phyloP scores from a whole-genome alignment of 148 eudicot species.

The Cornus controversa region DNA sequence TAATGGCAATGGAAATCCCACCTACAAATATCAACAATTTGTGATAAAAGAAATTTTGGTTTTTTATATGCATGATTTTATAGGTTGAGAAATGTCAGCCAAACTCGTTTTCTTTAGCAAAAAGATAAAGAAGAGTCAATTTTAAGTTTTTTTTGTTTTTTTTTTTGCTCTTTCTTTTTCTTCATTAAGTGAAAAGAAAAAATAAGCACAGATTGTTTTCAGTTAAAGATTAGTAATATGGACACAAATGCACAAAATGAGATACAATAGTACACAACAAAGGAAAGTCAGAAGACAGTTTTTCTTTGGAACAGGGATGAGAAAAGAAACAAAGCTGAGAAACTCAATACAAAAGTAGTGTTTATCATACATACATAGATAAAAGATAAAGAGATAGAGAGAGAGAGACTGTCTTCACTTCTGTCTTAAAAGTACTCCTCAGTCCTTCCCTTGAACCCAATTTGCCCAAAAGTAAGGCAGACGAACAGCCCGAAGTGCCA shows the following conservation, averaged over 20 bases:
- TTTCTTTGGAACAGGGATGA: not conserved
- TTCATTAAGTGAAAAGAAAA: too few relatives aligned
- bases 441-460: conserved; percentile 97
- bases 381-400: not conserved
- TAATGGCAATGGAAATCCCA: too few relatives aligned
- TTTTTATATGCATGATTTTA: too few relatives aligned
- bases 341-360: conserved; percentile 1
- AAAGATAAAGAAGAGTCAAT: too few relatives aligned
- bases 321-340: conserved; percentile 2
- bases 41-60: too few relatives aligned
- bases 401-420: not conserved
- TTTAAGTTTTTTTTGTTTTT: too few relatives aligned
- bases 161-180: too few relatives aligned
- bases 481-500: conserved; percentile 92
- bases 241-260: not conserved
- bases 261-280: not conserved
- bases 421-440: conserved; percentile 67
- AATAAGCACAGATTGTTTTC: too few relatives aligned
- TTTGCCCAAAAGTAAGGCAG: conserved; percentile 91
- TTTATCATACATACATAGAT: conserved; percentile 6
- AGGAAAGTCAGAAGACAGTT: not conserved
- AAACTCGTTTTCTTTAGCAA: too few relatives aligned
- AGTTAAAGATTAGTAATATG: not conserved
- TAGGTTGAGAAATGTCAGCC: too few relatives aligned
- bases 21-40: too few relatives aligned